These are phyloP conservation scores for Neonectria faginata DNA, from an alignment of 2,329 filamentous ascomycete genomes.

Conservation along the genomic window DNA sequence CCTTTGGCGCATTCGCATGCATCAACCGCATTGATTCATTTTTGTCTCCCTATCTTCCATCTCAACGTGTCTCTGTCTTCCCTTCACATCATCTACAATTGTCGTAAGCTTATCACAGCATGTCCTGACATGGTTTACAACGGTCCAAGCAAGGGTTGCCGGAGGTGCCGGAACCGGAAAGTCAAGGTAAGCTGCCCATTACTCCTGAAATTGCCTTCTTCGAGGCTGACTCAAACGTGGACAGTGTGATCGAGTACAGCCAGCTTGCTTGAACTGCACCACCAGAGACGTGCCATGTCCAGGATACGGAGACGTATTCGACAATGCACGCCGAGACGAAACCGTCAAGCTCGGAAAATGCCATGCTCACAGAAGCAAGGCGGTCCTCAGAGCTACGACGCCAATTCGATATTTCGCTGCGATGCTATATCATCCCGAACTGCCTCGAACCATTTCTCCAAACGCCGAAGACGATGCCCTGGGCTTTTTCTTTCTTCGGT, in stretches of 20 bases:
- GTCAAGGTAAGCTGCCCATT: slow-evolving; percentile 6
- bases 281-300: neutral
- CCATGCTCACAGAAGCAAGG: neutral
- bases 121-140: slow-evolving; percentile 7
- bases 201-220: neutral
- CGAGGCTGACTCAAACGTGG: neutral
- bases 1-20: too few species aligned
- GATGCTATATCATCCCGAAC: too few species aligned
- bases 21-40: too few species aligned
- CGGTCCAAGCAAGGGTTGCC: slow-evolving; percentile 15
- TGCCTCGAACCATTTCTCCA: neutral
- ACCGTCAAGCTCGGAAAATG: neutral
- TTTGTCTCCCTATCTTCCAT: too few species aligned
- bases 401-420: neutral
- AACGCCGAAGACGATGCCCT: slow-evolving; percentile 3
- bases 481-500: slow-evolving; percentile 19
- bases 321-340: slow-evolving; percentile 11
- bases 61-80: too few species aligned
- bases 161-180: slow-evolving; percentile 5
- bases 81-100: too few species aligned
- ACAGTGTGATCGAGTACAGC: slow-evolving; percentile 11
- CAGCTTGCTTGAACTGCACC: slow-evolving; percentile 6
- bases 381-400: too few species aligned
- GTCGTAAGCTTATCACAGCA: too few species aligned
- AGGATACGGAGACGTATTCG: slow-evolving; percentile 10